Evolutionary conservation across 2,329 filamentous ascomycete genomes (phyloP), one percentile per base, ranked within the genome.

Genomic region (Blumeria graminis): DNA sequence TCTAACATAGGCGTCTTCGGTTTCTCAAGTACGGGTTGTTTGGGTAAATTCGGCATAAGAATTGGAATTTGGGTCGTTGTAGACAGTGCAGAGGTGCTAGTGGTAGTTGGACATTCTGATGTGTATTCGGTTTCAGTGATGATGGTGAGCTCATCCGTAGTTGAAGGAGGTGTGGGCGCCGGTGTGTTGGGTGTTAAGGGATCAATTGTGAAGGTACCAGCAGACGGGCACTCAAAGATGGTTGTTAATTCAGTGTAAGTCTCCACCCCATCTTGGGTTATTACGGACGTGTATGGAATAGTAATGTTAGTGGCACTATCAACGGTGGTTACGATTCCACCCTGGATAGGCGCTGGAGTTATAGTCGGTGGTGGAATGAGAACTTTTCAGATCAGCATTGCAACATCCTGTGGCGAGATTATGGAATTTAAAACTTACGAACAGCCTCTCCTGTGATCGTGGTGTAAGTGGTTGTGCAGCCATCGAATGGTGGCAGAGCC

Each of bases 121-220:
- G 85, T 78, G 63, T 75, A 77, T 68, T 75, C 74, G 61, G 80
- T 85, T 71, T 79, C 75, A 62, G 78, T 82, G 64, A 85, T 72
- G 61, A 82, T 87, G 61, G 84, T 76, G 55, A 77, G 80, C 58
- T 70, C 70, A 69, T 80, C 80, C 64, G 72, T 77, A 61, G 77
- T 77, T 56, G 82, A 76, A 58, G 75, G 76, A 55, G 84, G 83
- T 55, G 73, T 75, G 58, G 74, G 73, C 62, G 71, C 69, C 57
- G 72, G 69, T 61, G 79, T 73, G 36, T 72, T 73, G 62, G 79
- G 83, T 66, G 80, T 84, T 66, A 74, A 74, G 57, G 83, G 79
- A 61, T 74, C 80, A 63, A 88, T 80, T 66, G 81, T 86, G 75
- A 86, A 88, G 57, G 81, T 86, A 68, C 84, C 84, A 64, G 82